phyloP scores from a whole-genome alignment of 345 rosid species.

The Syzygium oleosum region DNA sequence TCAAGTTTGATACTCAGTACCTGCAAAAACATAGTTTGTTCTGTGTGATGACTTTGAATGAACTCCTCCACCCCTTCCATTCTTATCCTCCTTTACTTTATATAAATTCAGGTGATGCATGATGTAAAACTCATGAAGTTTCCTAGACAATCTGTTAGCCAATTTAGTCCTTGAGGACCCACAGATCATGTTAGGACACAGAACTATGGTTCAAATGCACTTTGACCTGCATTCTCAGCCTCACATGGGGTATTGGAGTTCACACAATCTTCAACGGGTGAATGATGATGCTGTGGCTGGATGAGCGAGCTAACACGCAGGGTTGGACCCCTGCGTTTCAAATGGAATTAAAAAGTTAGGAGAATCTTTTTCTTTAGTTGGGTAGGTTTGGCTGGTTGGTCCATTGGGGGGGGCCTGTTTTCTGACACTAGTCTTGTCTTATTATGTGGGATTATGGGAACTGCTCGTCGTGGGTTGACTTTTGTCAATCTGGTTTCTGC shows the following conservation, averaged over 20 bases:
- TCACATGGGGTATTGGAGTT: too few relatives aligned
- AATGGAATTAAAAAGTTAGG: background rate
- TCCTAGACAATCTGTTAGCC: background rate
- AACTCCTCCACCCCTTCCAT: background rate
- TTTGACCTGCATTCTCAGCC: background rate
- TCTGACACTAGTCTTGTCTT: background rate
- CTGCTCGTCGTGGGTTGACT: background rate
- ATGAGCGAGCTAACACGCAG: background rate
- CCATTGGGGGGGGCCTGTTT: background rate
- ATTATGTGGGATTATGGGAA: background rate
- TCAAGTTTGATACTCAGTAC: background rate
- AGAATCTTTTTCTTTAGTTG: background rate
- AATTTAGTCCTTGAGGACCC: background rate
- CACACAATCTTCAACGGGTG: too few relatives aligned
- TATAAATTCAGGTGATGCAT: background rate
- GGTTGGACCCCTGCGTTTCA: background rate
- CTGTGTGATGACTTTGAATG: background rate
- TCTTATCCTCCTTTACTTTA: background rate
- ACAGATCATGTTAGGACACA: background rate
- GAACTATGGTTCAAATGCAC: background rate
- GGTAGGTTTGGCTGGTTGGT: background rate
- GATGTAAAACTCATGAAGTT: background rate
- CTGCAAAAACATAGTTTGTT: background rate
- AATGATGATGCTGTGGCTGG: too few relatives aligned
- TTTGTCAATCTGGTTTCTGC: background rate